phyloP scores from a whole-genome alignment of 306 rosid species.

The Quercus glauca region DNA sequence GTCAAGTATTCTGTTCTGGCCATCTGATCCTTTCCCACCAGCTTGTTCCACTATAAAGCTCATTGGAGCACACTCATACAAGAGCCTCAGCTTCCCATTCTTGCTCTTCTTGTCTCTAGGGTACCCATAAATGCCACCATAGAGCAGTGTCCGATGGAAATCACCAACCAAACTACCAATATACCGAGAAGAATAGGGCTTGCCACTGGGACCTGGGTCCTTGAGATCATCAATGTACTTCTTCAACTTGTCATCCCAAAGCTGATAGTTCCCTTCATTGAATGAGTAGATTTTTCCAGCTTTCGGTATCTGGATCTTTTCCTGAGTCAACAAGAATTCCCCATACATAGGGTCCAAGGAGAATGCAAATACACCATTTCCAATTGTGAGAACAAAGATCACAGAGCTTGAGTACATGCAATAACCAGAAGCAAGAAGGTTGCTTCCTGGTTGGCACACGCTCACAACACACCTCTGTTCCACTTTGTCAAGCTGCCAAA shows the following conservation, averaged over 20 bases:
- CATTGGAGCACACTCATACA: constrained; percentile 99
- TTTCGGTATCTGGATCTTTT: constrained; percentile 72
- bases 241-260: constrained; percentile 94
- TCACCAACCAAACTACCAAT: constrained; percentile 97
- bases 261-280: constrained; percentile 93
- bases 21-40: constrained; percentile 98
- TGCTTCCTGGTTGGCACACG: constrained; percentile 98
- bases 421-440: constrained; percentile 96
- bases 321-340: constrained; percentile 85
- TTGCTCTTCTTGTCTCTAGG: constrained; percentile 94
- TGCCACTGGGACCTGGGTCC: constrained; percentile 93
- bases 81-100: constrained; percentile 93
- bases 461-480: constrained; percentile 73
- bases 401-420: constrained; percentile 98
- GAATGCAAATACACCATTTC: constrained; percentile 79
- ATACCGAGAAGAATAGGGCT: constrained; percentile 92
- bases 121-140: constrained; percentile 96
- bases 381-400: constrained; percentile 84
- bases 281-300: constrained; percentile 88
- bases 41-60: constrained; percentile 97
- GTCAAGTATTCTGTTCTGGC: constrained; percentile 80
- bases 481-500: constrained; percentile 59
- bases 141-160: constrained; percentile 81
- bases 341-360: constrained; percentile 91
- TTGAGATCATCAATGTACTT: constrained; percentile 84